Conservation (phyloP, 2,329 filamentous ascomycete genomes). For the Mollisiaceae sp. region DNA sequence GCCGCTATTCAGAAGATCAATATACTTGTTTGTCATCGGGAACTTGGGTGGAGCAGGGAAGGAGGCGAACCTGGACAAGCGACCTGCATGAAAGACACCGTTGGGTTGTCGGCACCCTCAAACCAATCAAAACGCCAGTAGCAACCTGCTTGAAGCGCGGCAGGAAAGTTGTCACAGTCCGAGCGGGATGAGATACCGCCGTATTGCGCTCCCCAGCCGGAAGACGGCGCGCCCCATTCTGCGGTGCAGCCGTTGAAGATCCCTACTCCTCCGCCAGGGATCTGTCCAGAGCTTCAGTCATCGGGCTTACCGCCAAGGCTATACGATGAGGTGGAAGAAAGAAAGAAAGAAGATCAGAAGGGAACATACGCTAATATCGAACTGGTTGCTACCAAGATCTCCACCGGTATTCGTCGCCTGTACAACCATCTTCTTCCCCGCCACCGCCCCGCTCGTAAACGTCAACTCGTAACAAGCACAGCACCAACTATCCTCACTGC, state of each 20-base stretch:
- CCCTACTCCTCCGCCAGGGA: slow-evolving; percentile 61
- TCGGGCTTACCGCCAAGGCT: not conserved
- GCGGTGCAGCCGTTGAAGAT: slow-evolving; percentile 57
- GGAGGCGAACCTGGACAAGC: slow-evolving; percentile 46
- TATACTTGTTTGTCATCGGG: not conserved
- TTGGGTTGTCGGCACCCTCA: slow-evolving; percentile 52
- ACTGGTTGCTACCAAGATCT: slow-evolving; percentile 61
- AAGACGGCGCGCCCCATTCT: slow-evolving; percentile 51
- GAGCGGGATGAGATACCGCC: slow-evolving; percentile 51
- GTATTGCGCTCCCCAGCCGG: slow-evolving; percentile 53
- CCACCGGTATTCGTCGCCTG: slow-evolving; percentile 68
- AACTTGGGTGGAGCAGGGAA: not conserved
- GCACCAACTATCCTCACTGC: slow-evolving; percentile 64
- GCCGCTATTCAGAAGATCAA: slow-evolving; percentile 34
- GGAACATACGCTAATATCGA: slow-evolving; percentile 51
- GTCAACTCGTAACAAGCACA: slow-evolving; percentile 64
- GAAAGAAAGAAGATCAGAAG: not conserved
- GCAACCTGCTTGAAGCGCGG: slow-evolving; percentile 50
- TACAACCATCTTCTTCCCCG: slow-evolving; percentile 68
- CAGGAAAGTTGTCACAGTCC: slow-evolving; percentile 51
- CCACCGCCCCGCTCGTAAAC: slow-evolving; percentile 54
- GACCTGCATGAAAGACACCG: slow-evolving; percentile 51
- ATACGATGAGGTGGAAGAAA: not conserved
- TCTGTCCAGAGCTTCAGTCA: slow-evolving; percentile 39
- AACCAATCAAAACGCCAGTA: slow-evolving; percentile 60